These are phyloP conservation scores for Yamadazyma taylorii DNA, from an alignment of 1,139 yeast species.

Conservation along the genomic window DNA sequence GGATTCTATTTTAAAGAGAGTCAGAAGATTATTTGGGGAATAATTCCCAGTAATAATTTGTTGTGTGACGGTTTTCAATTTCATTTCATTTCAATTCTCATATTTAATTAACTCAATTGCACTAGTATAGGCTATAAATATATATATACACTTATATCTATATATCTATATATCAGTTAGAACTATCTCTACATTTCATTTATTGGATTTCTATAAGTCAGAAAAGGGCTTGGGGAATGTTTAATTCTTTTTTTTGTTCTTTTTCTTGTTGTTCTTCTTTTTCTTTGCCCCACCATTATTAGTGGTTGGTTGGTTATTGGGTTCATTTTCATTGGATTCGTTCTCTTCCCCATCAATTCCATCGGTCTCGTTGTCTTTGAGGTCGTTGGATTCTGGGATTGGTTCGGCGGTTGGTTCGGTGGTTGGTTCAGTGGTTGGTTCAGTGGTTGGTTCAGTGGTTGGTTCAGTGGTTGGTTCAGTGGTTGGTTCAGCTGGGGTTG, in stretches of 20 bases:
- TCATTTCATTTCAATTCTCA: neutral
- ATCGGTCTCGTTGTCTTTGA: too few relatives aligned
- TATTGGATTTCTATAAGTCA: neutral
- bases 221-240: too few relatives aligned
- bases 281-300: constrained; percentile 8
- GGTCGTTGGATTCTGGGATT: too few relatives aligned
- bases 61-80: too few relatives aligned
- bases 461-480: too few relatives aligned
- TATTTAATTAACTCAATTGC: neutral
- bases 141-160: neutral
- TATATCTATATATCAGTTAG: too few relatives aligned
- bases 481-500: too few relatives aligned
- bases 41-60: constrained; percentile 30
- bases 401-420: too few relatives aligned
- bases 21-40: constrained; percentile 92
- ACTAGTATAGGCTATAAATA: too few relatives aligned
- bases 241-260: constrained; percentile 15
- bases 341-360: neutral
- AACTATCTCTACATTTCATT: neutral
- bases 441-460: too few relatives aligned
- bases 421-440: too few relatives aligned
- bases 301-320: constrained; percentile 12
- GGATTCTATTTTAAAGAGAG: constrained; percentile 92
- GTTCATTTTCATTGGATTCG: constrained; percentile 6
- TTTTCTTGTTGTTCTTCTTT: constrained; percentile 8